A percentile compares a stretch with the other conserved stretches of the same genome.
These are phyloP conservation scores for Herpotrichia juniperi DNA, from an alignment of 2,329 filamentous ascomycete genomes.

Conservation along the genomic window DNA sequence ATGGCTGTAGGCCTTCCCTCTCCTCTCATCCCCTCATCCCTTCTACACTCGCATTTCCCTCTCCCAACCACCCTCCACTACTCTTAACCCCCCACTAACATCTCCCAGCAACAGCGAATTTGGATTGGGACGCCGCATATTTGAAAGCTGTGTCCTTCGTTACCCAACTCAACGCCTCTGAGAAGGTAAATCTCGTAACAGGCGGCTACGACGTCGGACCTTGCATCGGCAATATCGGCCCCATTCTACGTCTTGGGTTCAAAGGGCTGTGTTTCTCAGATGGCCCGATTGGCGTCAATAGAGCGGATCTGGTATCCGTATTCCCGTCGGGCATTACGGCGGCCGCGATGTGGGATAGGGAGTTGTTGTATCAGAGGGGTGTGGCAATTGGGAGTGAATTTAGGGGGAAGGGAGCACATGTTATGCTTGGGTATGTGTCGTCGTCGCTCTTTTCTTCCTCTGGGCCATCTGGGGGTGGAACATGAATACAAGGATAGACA, in stretches of 20 bases:
- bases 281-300: conserved; percentile 78
- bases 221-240: conserved; percentile 59
- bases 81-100: not conserved
- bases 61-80: not conserved
- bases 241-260: conserved; percentile 62
- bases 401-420: conserved; percentile 45
- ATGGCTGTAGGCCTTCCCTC: not conserved
- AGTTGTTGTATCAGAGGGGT: conserved; percentile 63
- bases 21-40: not conserved
- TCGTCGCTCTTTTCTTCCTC: too few relatives aligned
- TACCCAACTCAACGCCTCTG: conserved; percentile 38
- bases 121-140: conserved; percentile 30
- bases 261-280: conserved; percentile 82
- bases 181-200: conserved; percentile 87
- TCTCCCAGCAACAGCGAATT: not conserved
- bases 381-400: conserved; percentile 64
- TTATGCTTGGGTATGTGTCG: conserved; percentile 64
- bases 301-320: conserved; percentile 77
- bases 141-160: conserved; percentile 31
- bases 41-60: not conserved
- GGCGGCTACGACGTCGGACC: conserved; percentile 82
- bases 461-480: too few relatives aligned
- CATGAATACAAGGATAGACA: too few relatives aligned
- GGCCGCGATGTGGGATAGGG: conserved; percentile 82
- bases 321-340: conserved; percentile 84